A percentile compares a stretch with the other conserved stretches of the same genome.
phyloP scores from a whole-genome alignment of 306 rosid genomes.

The Vigna unguiculata region DNA sequence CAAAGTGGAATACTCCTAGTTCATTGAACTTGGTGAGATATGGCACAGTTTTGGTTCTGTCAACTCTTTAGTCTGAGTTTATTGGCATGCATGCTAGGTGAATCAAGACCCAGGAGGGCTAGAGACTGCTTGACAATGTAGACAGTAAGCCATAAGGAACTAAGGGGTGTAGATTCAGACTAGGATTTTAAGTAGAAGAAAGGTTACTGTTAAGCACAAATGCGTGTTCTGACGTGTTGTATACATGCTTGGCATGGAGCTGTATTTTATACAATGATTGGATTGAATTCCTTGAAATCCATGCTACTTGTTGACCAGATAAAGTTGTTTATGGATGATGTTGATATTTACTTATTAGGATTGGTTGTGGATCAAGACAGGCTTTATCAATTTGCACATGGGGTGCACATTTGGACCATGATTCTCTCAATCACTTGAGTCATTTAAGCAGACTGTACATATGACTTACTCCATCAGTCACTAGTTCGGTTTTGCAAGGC shows the following conservation, averaged over 20 bases:
- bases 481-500: not conserved
- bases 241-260: not conserved
- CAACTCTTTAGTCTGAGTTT: not conserved
- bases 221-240: not conserved
- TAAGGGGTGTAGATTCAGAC: not conserved
- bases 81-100: constrained; percentile 2
- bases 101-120: not conserved
- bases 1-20: no score
- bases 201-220: not conserved
- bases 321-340: not conserved
- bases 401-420: not conserved
- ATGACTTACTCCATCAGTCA: constrained; percentile 9
- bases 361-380: not conserved
- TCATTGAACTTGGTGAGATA: not conserved
- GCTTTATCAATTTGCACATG: not conserved
- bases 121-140: not conserved
- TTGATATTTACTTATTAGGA: not conserved
- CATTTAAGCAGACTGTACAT: not conserved
- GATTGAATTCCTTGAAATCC: constrained; percentile 8
- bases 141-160: not conserved
- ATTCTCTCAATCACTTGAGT: not conserved
- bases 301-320: not conserved
- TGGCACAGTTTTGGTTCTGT: constrained; percentile 1
- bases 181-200: not conserved
- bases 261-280: not conserved